Conservation (phyloP, 2,329 filamentous ascomycete genomes). For the Beauveria pseudobassiana region DNA sequence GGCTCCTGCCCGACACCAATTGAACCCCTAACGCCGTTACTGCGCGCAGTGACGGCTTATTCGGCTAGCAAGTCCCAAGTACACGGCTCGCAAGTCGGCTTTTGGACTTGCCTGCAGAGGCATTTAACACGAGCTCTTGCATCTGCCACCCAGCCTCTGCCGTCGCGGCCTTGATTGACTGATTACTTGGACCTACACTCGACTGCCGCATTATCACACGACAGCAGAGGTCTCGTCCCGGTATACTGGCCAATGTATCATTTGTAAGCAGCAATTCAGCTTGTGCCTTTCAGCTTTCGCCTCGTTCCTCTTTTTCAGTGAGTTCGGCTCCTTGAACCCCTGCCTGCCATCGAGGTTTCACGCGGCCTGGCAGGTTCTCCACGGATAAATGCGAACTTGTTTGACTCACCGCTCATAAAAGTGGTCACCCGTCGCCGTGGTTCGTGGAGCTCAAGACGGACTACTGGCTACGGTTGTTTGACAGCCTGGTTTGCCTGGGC, state of each 20-base stretch:
- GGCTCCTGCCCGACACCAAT: background rate
- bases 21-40: background rate
- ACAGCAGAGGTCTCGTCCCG: background rate
- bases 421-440: background rate
- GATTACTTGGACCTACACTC: background rate
- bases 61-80: background rate
- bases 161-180: too few relatives aligned
- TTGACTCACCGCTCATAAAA: conserved; percentile 5
- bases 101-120: background rate
- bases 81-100: background rate
- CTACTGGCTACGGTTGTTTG: background rate
- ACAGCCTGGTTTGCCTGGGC: background rate
- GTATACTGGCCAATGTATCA: background rate
- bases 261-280: background rate
- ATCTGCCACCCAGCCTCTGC: background rate
- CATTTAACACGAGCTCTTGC: background rate
- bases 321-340: background rate
- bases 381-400: background rate
- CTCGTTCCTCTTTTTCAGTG: background rate
- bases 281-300: background rate
- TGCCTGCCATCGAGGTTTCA: background rate
- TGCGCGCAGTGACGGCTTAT: background rate
- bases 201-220: background rate
- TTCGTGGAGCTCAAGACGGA: background rate
- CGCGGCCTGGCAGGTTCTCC: background rate